Conservation (phyloP, 148 eudicot genomes). For the Linanthus parryae region DNA sequence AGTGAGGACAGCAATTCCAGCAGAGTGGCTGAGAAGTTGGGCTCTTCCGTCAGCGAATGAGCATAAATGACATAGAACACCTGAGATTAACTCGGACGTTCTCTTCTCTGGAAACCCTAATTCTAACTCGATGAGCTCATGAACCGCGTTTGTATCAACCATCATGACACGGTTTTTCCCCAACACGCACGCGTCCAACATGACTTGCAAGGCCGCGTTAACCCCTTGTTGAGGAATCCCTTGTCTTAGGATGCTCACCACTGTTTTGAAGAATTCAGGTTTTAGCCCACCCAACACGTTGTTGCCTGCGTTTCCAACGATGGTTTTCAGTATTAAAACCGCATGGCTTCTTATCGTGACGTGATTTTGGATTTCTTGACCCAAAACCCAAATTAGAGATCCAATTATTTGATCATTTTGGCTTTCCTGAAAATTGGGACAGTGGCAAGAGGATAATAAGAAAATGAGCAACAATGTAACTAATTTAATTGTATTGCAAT, state of each 20-base stretch:
- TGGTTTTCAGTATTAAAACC: conserved; percentile 10
- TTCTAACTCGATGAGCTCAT: conserved; percentile 32
- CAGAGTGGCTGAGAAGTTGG: conserved; percentile 30
- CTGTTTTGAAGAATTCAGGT: conserved; percentile 18
- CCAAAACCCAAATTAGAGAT: conserved; percentile 31
- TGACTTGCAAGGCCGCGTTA: conserved; percentile 23
- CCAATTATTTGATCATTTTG: conserved; percentile 17
- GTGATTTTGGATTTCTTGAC: conserved; percentile 8
- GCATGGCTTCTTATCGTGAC: conserved; percentile 20
- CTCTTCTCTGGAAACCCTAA: conserved; percentile 23
- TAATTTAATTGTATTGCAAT: too few species aligned
- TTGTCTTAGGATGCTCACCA: conserved; percentile 9
- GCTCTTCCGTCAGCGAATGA: conserved; percentile 43
- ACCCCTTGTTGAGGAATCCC: conserved; percentile 19
- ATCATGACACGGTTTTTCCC: conserved; percentile 29
- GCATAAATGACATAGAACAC: conserved; percentile 28
- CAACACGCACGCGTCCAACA: conserved; percentile 29
- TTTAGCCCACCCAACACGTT: conserved; percentile 16
- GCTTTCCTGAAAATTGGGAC: too few species aligned
- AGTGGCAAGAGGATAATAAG: too few species aligned
- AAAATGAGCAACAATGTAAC: too few species aligned
- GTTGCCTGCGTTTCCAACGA: conserved; percentile 16
- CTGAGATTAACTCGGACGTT: conserved; percentile 28
- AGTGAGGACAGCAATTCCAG: conserved; percentile 32
- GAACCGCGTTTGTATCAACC: conserved; percentile 26